Evolutionary conservation across 129 eudicot species (phyloP).

Genomic region (Lactuca saligna): DNA sequence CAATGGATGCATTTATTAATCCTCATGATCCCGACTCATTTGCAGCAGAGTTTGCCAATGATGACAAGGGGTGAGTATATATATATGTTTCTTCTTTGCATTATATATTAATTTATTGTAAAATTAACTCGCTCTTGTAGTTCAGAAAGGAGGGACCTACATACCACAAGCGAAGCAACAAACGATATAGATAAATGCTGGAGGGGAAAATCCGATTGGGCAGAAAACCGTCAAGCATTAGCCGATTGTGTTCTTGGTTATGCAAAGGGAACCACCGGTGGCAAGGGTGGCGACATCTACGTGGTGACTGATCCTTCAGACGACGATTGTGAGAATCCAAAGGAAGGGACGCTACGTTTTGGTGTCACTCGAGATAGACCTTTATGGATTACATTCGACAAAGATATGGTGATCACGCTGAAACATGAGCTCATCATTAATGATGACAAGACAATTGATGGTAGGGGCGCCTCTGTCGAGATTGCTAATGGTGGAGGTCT

Average conservation of each 20-base stretch:
- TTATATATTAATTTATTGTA: too few species aligned
- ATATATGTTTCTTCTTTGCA: background rate
- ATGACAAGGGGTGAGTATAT: conserved; percentile 30
- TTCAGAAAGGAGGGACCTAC: conserved; percentile 44
- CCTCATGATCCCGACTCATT: conserved; percentile 32
- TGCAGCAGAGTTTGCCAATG: conserved; percentile 19
- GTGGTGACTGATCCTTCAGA: conserved; percentile 61
- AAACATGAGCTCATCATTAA: conserved; percentile 48
- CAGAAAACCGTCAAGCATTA: conserved; percentile 46
- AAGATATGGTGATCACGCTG: conserved; percentile 50
- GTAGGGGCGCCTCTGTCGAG: conserved; percentile 60
- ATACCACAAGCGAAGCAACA: conserved; percentile 37
- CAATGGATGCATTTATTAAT: conserved; percentile 24
- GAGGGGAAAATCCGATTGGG: conserved; percentile 64
- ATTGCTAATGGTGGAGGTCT: conserved; percentile 70
- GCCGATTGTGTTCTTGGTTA: conserved; percentile 63
- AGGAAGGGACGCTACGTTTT: conserved; percentile 60
- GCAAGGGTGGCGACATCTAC: conserved; percentile 47
- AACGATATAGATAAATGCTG: conserved; percentile 70
- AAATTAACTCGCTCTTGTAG: background rate
- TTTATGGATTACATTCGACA: conserved; percentile 58
- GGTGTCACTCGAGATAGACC: conserved; percentile 68
- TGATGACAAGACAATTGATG: conserved; percentile 70
- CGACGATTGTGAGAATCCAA: conserved; percentile 40
- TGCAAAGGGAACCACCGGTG: conserved; percentile 54